These are phyloP conservation scores for Trichosporon coremiiforme DNA, from an alignment of 1,284 basidiomycete genomes.

Conservation along the genomic window DNA sequence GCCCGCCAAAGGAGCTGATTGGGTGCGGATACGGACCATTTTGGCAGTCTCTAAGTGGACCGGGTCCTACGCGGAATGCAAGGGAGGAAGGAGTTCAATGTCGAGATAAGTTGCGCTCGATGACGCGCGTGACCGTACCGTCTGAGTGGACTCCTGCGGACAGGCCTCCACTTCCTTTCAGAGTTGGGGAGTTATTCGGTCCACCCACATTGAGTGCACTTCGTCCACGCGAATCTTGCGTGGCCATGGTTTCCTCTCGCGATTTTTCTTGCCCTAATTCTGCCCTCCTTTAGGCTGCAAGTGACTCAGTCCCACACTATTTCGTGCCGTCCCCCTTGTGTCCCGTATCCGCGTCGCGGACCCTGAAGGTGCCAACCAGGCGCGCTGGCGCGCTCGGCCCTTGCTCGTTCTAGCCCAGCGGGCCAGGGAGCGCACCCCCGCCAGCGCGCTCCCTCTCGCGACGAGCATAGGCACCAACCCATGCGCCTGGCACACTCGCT, in stretches of 20 bases:
- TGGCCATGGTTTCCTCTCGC: too few species aligned
- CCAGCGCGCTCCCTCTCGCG: conserved; percentile 17
- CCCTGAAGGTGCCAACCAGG: conserved; percentile 17
- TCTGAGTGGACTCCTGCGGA: conserved; percentile 1
- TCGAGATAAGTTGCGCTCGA: background rate
- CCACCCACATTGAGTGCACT: background rate
- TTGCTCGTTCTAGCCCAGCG: background rate
- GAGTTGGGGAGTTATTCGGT: background rate
- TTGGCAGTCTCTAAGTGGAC: background rate
- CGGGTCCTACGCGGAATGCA: background rate
- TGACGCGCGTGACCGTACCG: conserved; percentile 3
- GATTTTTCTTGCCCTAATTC: background rate
- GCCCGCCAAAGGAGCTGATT: background rate
- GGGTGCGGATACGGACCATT: conserved; percentile 12
- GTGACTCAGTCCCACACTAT: too few species aligned
- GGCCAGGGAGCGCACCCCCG: background rate
- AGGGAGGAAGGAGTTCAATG: background rate
- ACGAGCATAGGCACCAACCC: conserved; percentile 18
- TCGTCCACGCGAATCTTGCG: background rate
- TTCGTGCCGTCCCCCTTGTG: background rate
- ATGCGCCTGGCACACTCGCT: conserved; percentile 1
- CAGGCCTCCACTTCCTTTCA: background rate
- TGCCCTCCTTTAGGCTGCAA: too few species aligned
- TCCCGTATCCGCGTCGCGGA: conserved; percentile 18
- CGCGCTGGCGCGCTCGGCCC: conserved; percentile 14